Percentiles rank a stretch among this genome's conserved stretches.
Evolutionary conservation across 371 early-diverging fungal species (phyloP).

Genomic region (Nematocida homosporus): DNA sequence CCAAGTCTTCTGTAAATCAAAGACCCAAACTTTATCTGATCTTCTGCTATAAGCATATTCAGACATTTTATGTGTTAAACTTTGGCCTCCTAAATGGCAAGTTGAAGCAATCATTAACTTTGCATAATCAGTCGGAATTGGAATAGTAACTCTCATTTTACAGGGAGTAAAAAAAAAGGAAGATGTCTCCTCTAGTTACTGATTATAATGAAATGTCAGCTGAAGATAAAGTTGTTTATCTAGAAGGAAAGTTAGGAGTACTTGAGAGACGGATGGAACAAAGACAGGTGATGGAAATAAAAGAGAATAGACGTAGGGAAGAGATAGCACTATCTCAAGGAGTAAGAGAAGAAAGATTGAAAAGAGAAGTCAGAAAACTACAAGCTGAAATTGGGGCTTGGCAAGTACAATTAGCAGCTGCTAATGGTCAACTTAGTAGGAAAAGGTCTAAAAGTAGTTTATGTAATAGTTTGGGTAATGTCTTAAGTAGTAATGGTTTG

Average conservation of each 20-base stretch:
- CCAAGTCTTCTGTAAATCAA: constrained; percentile 96
- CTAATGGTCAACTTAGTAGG: too few species aligned
- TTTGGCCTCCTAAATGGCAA: constrained; percentile 67
- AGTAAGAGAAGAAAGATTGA: constrained; percentile 2
- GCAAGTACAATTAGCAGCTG: constrained; percentile 8
- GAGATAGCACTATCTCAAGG: background rate
- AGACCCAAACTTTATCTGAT: constrained; percentile 70
- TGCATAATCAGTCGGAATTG: constrained; percentile 64
- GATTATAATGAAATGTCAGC: background rate
- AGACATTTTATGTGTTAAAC: constrained; percentile 60
- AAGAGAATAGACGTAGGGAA: too few species aligned
- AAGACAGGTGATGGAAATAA: too few species aligned
- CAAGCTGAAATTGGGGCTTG: constrained; percentile 26
- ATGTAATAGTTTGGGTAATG: too few species aligned
- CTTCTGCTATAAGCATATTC: constrained; percentile 64
- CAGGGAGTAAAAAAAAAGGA: constrained; percentile 50
- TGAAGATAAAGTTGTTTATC: background rate
- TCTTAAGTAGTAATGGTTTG: too few species aligned
- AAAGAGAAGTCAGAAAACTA: constrained; percentile 1
- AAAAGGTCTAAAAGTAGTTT: too few species aligned
- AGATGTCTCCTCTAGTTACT: background rate
- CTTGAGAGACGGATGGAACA: too few species aligned
- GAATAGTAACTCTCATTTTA: constrained; percentile 53
- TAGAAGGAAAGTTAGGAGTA: constrained; percentile 12
- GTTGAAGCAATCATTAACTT: constrained; percentile 60